phyloP scores from a whole-genome alignment of 495 filamentous ascomycete species.

The Penicillium turbatum region DNA sequence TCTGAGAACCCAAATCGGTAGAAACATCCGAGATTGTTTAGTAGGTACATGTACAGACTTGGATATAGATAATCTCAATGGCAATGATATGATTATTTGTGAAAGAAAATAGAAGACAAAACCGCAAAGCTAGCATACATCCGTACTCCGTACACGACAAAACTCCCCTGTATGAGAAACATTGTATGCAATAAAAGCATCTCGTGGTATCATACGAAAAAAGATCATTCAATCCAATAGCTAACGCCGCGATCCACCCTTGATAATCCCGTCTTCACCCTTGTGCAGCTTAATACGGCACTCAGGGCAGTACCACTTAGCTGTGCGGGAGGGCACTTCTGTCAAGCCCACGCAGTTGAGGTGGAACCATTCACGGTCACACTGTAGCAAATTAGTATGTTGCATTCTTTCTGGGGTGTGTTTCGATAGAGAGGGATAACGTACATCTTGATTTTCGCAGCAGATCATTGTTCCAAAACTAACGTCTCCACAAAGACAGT shows the following conservation, averaged over 20 bases:
- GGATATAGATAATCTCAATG: neutral
- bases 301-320: slow-evolving; percentile 94
- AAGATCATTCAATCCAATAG: slow-evolving; percentile 6
- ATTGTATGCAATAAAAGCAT: slow-evolving; percentile 11
- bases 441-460: slow-evolving; percentile 87
- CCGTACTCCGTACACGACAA: neutral
- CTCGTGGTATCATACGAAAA: slow-evolving; percentile 33
- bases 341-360: slow-evolving; percentile 78
- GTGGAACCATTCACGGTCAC: slow-evolving; percentile 86
- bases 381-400: slow-evolving; percentile 43
- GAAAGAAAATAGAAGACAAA: neutral
- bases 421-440: slow-evolving; percentile 30
- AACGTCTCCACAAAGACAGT: slow-evolving; percentile 88
- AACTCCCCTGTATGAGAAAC: slow-evolving; percentile 4
- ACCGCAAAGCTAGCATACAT: neutral
- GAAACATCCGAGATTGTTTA: neutral
- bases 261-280: slow-evolving; percentile 41
- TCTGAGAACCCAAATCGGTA: neutral
- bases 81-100: neutral
- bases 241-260: slow-evolving; percentile 33
- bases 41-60: neutral
- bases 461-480: slow-evolving; percentile 94
- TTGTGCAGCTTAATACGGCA: slow-evolving; percentile 66
- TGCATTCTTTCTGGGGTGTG: neutral
- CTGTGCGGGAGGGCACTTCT: slow-evolving; percentile 68